Conservation (phyloP, 2,329 filamentous ascomycete species). For the Epichloe elymi region DNA sequence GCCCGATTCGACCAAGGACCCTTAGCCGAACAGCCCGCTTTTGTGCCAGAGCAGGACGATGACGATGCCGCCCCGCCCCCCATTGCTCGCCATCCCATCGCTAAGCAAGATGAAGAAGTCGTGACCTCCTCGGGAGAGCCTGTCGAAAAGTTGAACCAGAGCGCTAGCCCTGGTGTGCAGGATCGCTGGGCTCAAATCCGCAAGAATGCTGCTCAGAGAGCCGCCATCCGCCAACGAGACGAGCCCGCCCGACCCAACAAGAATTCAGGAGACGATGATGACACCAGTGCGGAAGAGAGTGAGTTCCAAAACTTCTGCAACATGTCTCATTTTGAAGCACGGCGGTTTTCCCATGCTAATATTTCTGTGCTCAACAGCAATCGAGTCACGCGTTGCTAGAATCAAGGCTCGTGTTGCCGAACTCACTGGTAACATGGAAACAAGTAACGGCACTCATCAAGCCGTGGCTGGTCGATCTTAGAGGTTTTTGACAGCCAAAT, state of each 20-base stretch:
- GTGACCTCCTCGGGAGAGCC: conserved; percentile 10
- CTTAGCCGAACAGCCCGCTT: conserved; percentile 73
- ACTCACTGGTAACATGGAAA: conserved; percentile 74
- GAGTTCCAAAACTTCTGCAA: conserved; percentile 28
- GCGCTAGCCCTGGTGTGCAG: conserved; percentile 27
- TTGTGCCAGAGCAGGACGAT: conserved; percentile 48
- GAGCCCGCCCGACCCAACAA: conserved; percentile 48
- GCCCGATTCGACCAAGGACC: conserved; percentile 78
- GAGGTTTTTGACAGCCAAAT: conserved; percentile 5
- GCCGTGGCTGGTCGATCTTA: conserved; percentile 12
- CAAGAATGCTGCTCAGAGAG: conserved; percentile 81
- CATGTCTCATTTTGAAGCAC: neutral
- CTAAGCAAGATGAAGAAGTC: conserved; percentile 4
- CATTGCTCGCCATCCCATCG: conserved; percentile 29
- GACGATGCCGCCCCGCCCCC: conserved; percentile 41
- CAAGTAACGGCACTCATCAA: conserved; percentile 23
- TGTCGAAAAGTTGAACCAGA: conserved; percentile 22
- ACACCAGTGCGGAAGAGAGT: conserved; percentile 94
- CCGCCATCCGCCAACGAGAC: conserved; percentile 50
- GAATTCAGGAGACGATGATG: conserved; percentile 57
- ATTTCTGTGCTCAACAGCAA: conserved; percentile 42
- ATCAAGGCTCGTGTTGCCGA: conserved; percentile 97
- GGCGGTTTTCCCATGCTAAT: conserved; percentile 11
- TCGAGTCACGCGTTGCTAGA: conserved; percentile 88
- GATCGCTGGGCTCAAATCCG: conserved; percentile 95